Conservation (phyloP, 345 rosid species). For the Bruguiera gymnorhiza region DNA sequence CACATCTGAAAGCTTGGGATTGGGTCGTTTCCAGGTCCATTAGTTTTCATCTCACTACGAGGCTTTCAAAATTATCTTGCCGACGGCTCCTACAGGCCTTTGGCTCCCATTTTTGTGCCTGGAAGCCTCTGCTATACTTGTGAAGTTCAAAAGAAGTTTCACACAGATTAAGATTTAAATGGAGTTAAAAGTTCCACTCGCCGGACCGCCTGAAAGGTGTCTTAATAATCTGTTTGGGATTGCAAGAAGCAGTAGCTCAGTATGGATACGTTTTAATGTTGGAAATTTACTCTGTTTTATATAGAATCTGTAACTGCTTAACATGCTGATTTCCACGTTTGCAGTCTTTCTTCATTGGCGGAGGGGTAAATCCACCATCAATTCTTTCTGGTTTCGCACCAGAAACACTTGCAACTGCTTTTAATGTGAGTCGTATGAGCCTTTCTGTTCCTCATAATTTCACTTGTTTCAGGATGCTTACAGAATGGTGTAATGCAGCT, state of each 20-base stretch:
- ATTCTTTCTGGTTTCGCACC: conserved; percentile 61
- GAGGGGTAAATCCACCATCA: conserved; percentile 59
- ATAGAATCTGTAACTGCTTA: too few relatives aligned
- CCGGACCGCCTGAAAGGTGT: too few relatives aligned
- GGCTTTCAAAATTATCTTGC: not conserved
- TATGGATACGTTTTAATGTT: not conserved
- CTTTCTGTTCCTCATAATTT: not conserved
- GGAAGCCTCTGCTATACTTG: not conserved
- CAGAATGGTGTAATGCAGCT: conserved; percentile 33
- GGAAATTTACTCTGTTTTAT: not conserved
- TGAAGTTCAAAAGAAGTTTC: too few relatives aligned
- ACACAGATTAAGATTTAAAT: too few relatives aligned
- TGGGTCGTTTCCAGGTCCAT: conserved; percentile 63
- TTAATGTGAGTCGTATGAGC: conserved; percentile 48
- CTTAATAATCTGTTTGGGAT: too few relatives aligned
- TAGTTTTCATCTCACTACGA: not conserved
- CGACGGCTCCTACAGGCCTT: not conserved
- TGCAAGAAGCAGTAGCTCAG: too few relatives aligned
- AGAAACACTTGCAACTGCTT: conserved; percentile 60
- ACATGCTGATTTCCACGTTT: not conserved
- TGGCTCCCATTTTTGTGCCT: not conserved
- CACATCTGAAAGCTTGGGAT: conserved; percentile 61
- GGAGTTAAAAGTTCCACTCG: too few relatives aligned
- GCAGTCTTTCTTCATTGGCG: conserved; percentile 86
- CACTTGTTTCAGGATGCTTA: not conserved